Evolutionary conservation across 2,329 filamentous ascomycete species (phyloP), one percentile per base, ranked within the genome.

Genomic region (Geosmithia morbida): DNA sequence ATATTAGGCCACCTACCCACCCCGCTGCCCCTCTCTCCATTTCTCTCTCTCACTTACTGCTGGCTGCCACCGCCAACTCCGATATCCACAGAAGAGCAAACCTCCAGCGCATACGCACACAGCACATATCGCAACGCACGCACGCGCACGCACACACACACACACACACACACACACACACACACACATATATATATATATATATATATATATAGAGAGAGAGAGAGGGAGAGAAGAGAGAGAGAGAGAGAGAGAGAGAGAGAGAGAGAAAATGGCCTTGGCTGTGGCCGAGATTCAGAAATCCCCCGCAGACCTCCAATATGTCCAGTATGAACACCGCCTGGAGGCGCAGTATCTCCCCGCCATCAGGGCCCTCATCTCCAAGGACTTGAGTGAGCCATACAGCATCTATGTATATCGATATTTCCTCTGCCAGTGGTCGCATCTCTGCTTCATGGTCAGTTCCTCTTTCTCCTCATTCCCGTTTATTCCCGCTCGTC

Each of bases 401-500:
- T 98, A 98, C 64, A 97, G 90, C 66, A 97, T 98, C 61, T 98
- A 98, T 68, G 92, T 98, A 49, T 98, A 97, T 65, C 81, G 92
- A 30, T 98, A 98, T 64, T 98, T 98, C 58, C 71, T 98, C 17
- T 95, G 94, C 61, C 88, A 97, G 75, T 98, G 92, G 92, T 85
- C 86, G 5, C 84, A 97, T 59, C 70, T 98, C n/a, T 98, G 92
- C 66, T 97, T 87, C 66, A 86, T 97, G 81, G 88, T 90, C 67
- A 33, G 61, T 47, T 42, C 46, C 22, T 26, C 22, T 26, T 8
- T 26, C 4, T 26, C 22, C 22, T 26, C 22, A n/a, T n/a, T n/a
- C n/a, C n/a, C n/a, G n/a, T n/a, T n/a, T n/a, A 33, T 30, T 7
- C 50, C 56, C 47, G 52, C 49, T 22, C 26, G 1, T 18, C 11